A percentile compares a stretch with the other conserved stretches of the same genome.
Evolutionary conservation across 2,329 filamentous ascomycete genomes (phyloP).

Genomic region (Diplodia scrobiculata): DNA sequence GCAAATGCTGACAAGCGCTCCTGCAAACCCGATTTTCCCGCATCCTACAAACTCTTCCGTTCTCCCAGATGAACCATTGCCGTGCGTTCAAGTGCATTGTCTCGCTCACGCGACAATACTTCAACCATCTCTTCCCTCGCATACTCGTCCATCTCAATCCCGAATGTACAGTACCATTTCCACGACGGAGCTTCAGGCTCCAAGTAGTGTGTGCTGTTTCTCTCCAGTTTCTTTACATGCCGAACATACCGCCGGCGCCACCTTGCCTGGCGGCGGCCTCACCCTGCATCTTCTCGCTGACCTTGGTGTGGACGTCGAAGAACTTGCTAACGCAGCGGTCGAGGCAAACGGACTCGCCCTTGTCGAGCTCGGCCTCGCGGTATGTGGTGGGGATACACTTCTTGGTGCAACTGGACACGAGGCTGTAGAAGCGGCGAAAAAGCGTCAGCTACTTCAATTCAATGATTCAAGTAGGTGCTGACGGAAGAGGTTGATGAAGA

Average conservation of each 20-base stretch:
- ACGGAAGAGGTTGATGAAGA: neutral
- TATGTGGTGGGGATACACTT: slow-evolving; percentile 94
- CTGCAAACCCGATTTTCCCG: slow-evolving; percentile 2
- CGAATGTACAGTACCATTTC: neutral
- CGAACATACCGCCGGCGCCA: slow-evolving; percentile 59
- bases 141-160: neutral
- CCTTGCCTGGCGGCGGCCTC: slow-evolving; percentile 71
- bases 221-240: slow-evolving; percentile 60
- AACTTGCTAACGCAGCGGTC: slow-evolving; percentile 98
- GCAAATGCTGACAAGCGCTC: slow-evolving; percentile 5
- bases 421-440: slow-evolving; percentile 52
- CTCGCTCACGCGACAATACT: neutral
- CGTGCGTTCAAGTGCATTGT: neutral
- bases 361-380: slow-evolving; percentile 95
- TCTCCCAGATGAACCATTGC: neutral
- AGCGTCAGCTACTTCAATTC: too few relatives aligned
- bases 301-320: slow-evolving; percentile 98
- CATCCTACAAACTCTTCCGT: neutral
- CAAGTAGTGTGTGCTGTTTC: neutral
- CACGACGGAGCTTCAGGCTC: neutral
- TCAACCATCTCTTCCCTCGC: neutral
- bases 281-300: slow-evolving; percentile 92
- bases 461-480: neutral
- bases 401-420: slow-evolving; percentile 84
- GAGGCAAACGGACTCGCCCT: slow-evolving; percentile 97